Conservation (phyloP, 345 rosid species). For the Hibiscus tridactylites region DNA sequence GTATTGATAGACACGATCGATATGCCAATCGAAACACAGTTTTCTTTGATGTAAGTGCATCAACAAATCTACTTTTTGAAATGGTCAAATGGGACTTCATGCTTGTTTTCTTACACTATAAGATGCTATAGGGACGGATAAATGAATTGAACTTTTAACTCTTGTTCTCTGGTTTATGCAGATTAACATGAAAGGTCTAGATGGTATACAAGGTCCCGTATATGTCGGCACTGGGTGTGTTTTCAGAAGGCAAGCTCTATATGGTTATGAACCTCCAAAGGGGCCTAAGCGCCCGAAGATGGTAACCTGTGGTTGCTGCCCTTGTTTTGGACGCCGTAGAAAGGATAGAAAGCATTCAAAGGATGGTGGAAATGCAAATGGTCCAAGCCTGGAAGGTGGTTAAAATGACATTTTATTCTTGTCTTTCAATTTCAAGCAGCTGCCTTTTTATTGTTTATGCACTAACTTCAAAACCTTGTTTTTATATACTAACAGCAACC, state of each 20-base stretch:
- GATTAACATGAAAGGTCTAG: slow-evolving; percentile 82
- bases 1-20: slow-evolving; percentile 76
- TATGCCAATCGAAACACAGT: slow-evolving; percentile 89
- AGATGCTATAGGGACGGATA: background rate
- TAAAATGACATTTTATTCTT: background rate
- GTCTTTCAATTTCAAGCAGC: background rate
- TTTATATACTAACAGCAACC: slow-evolving; percentile 22
- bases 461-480: background rate
- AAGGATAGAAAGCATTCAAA: slow-evolving; percentile 44
- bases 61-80: background rate
- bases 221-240: slow-evolving; percentile 98
- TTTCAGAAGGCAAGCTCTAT: slow-evolving; percentile 87
- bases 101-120: background rate
- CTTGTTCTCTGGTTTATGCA: slow-evolving; percentile 12
- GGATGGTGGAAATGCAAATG: slow-evolving; percentile 39
- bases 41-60: slow-evolving; percentile 70
- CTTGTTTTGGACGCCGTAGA: slow-evolving; percentile 82
- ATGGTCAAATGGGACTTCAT: background rate
- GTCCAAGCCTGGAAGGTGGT: slow-evolving; percentile 56
- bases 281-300: slow-evolving; percentile 92
- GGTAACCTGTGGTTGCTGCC: slow-evolving; percentile 94
- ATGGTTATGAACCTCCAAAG: slow-evolving; percentile 89
- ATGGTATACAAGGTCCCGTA: slow-evolving; percentile 91
- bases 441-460: background rate
- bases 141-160: background rate